These are phyloP conservation scores for Fusarium redolens DNA, from an alignment of 2,329 filamentous ascomycete species.

Conservation along the genomic window DNA sequence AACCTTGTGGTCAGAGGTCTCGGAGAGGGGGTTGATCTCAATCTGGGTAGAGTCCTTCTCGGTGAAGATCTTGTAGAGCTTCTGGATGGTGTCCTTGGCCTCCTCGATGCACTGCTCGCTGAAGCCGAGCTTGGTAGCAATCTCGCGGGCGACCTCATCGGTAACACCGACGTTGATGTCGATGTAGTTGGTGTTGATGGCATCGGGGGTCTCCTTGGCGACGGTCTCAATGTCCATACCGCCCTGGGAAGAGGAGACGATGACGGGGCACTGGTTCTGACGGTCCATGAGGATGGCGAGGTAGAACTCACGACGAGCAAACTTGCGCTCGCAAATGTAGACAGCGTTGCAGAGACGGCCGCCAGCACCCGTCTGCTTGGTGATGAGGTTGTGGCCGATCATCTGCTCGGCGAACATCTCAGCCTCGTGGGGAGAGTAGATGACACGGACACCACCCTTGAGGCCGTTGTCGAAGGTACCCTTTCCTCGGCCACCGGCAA, in stretches of 20 bases:
- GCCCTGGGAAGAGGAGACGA: slow-evolving; percentile 97
- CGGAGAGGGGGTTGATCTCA: slow-evolving; percentile 98
- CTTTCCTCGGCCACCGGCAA: slow-evolving; percentile 97
- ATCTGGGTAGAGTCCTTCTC: slow-evolving; percentile 99
- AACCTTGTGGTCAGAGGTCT: slow-evolving; percentile 98
- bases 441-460: slow-evolving; percentile 97
- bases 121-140: slow-evolving; percentile 94
- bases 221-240: slow-evolving; percentile 99
- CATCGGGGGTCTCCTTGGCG: slow-evolving; percentile 96
- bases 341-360: slow-evolving; percentile 97
- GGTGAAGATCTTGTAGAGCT: slow-evolving; percentile 98
- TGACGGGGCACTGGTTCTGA: slow-evolving; percentile 88
- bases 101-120: slow-evolving; percentile 97
- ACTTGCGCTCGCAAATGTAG: slow-evolving; percentile 99
- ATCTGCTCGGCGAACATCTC: slow-evolving; percentile 99
- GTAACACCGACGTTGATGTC: slow-evolving; percentile 96
- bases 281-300: slow-evolving; percentile 99
- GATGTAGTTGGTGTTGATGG: slow-evolving; percentile 93
- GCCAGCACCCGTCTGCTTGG: slow-evolving; percentile 96
- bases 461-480: slow-evolving; percentile 97
- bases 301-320: slow-evolving; percentile 98
- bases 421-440: slow-evolving; percentile 96
- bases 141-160: slow-evolving; percentile 90
- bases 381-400: slow-evolving; percentile 99
- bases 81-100: slow-evolving; percentile 96